phyloP scores from a whole-genome alignment of 2,329 filamentous ascomycete species.

The Aspergillus amoenus region DNA sequence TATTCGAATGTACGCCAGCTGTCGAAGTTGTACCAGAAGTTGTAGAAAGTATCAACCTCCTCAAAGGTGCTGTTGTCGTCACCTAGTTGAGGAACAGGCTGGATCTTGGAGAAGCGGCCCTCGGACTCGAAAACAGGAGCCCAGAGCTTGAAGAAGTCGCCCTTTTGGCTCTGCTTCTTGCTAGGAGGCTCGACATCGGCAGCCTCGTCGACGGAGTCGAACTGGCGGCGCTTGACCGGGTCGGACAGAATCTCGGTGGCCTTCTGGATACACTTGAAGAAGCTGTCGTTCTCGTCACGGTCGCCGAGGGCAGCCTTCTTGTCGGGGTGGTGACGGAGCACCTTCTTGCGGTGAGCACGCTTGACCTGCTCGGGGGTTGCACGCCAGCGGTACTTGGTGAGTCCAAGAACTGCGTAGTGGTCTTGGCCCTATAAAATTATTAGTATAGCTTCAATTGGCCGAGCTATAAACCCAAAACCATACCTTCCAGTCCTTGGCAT shows the following conservation, averaged over 20 bases:
- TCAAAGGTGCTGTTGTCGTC: slow-evolving; percentile 81
- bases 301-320: slow-evolving; percentile 92
- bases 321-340: slow-evolving; percentile 96
- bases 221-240: slow-evolving; percentile 89
- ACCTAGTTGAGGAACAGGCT: slow-evolving; percentile 85
- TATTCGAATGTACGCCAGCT: slow-evolving; percentile 98
- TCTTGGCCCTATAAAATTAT: slow-evolving; percentile 70
- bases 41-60: slow-evolving; percentile 94
- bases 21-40: slow-evolving; percentile 99
- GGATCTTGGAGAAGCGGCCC: slow-evolving; percentile 84
- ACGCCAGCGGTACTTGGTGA: slow-evolving; percentile 87
- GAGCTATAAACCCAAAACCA: slow-evolving; percentile 20
- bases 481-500: slow-evolving; percentile 99
- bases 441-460: slow-evolving; percentile 6
- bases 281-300: slow-evolving; percentile 84
- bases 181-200: slow-evolving; percentile 88
- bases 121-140: slow-evolving; percentile 85
- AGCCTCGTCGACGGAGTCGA: slow-evolving; percentile 91
- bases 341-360: slow-evolving; percentile 98
- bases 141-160: slow-evolving; percentile 97
- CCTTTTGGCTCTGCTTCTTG: slow-evolving; percentile 85
- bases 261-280: slow-evolving; percentile 99
- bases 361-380: slow-evolving; percentile 99
- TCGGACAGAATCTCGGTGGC: slow-evolving; percentile 91
- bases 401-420: slow-evolving; percentile 93